These are phyloP conservation scores for Nicotiana tomentosiformis DNA, from an alignment of 257 asterid genomes.

Conservation along the genomic window DNA sequence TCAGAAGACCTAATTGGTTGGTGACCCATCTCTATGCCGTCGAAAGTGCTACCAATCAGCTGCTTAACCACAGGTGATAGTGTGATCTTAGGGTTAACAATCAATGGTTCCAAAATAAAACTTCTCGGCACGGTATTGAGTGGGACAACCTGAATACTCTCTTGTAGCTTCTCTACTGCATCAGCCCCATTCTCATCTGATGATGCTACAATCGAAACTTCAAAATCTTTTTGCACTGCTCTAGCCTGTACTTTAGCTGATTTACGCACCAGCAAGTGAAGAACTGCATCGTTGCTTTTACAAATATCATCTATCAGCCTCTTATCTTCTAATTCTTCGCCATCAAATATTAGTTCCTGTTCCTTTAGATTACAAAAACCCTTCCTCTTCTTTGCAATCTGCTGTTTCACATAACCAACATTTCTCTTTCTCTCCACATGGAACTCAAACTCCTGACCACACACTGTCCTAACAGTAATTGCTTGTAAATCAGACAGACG, in stretches of 20 bases:
- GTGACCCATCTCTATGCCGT: conserved; percentile 47
- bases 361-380: conserved; percentile 40
- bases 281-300: conserved; percentile 44
- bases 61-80: conserved; percentile 36
- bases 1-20: conserved; percentile 53
- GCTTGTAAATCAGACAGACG: conserved; percentile 69
- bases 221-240: conserved; percentile 47
- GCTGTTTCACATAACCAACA: conserved; percentile 65
- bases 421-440: conserved; percentile 54
- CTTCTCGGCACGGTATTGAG: conserved; percentile 21
- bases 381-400: conserved; percentile 48
- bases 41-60: conserved; percentile 43
- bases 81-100: conserved; percentile 30
- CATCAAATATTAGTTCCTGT: conserved; percentile 55
- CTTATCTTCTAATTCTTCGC: conserved; percentile 77
- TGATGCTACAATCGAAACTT: conserved; percentile 48
- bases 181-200: conserved; percentile 26
- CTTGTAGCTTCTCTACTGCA: conserved; percentile 20
- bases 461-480: conserved; percentile 57
- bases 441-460: conserved; percentile 66
- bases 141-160: conserved; percentile 22
- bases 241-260: conserved; percentile 49
- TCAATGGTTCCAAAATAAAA: conserved; percentile 41
- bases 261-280: conserved; percentile 60
- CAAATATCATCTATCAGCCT: conserved; percentile 61